Conservation (phyloP, 1,139 yeast genomes). For the Debaryomyces nepalensis region DNA sequence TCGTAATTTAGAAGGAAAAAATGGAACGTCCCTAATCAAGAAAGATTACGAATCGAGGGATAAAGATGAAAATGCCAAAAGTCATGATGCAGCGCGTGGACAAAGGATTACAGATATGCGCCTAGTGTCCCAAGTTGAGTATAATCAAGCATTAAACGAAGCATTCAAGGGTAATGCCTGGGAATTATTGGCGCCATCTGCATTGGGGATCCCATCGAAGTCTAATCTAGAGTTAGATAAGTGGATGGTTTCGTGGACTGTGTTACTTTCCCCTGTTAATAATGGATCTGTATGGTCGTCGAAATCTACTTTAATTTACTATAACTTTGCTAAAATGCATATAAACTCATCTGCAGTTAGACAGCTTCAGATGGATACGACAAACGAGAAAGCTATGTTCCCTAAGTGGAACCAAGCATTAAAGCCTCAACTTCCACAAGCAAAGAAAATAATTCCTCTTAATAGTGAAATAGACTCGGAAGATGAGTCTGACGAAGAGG, state of each 20-base stretch:
- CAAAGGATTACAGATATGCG: slow-evolving; percentile 54
- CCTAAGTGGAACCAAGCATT: slow-evolving; percentile 41
- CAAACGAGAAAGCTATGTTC: slow-evolving; percentile 30
- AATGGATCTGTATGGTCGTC: slow-evolving; percentile 72
- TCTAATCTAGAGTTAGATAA: slow-evolving; percentile 69
- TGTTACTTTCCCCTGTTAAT: slow-evolving; percentile 61
- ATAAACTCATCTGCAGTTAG: slow-evolving; percentile 63
- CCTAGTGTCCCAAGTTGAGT: slow-evolving; percentile 73
- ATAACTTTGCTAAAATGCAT: slow-evolving; percentile 77
- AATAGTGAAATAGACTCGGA: slow-evolving; percentile 31
- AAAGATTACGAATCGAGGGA: neutral
- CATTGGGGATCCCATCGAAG: slow-evolving; percentile 70
- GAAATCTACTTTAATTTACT: slow-evolving; percentile 69
- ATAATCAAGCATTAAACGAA: slow-evolving; percentile 65
- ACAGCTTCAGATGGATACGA: slow-evolving; percentile 43
- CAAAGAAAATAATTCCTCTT: slow-evolving; percentile 20
- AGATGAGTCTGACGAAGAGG: slow-evolving; percentile 35
- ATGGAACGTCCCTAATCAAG: slow-evolving; percentile 2
- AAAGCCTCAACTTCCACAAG: slow-evolving; percentile 16
- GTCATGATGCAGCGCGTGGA: slow-evolving; percentile 12
- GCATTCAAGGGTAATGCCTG: slow-evolving; percentile 67
- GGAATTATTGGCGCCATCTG: slow-evolving; percentile 62
- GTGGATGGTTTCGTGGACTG: slow-evolving; percentile 87
- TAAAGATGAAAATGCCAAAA: slow-evolving; percentile 14
- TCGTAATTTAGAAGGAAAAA: slow-evolving; percentile 6